Evolutionary conservation across 352 stramenopile genomes (phyloP).

Genomic region (Pythium monospermum): DNA sequence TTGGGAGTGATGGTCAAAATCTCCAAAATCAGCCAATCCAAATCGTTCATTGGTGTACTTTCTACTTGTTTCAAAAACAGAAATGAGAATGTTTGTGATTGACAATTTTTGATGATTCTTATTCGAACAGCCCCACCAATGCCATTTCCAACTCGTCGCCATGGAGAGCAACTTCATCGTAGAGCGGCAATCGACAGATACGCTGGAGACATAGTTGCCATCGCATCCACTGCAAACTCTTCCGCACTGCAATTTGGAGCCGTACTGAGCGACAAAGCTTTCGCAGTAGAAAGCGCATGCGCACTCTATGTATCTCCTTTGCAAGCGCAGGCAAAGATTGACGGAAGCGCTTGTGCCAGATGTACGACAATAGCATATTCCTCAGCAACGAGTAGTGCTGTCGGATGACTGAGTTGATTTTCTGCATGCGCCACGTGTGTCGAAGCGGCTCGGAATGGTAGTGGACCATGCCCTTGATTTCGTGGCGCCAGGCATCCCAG

Average conservation of each 20-base stretch:
- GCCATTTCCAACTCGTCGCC: background rate
- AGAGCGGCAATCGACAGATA: background rate
- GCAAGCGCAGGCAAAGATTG: background rate
- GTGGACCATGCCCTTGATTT: background rate
- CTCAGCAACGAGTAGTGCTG: background rate
- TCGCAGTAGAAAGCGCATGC: background rate
- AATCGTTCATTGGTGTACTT: background rate
- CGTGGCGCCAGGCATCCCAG: conserved; percentile 14
- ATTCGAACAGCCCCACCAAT: too few species aligned
- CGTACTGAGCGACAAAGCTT: background rate
- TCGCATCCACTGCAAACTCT: background rate
- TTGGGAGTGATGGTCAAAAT: background rate
- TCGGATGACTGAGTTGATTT: background rate
- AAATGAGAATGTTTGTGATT: too few species aligned
- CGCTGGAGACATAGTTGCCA: background rate
- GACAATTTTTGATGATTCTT: too few species aligned
- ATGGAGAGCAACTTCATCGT: background rate
- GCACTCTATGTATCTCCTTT: background rate
- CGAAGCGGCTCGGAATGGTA: background rate
- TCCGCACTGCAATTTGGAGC: background rate
- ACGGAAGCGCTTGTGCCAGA: conserved; percentile 8
- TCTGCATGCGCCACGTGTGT: background rate
- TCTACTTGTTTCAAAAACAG: background rate
- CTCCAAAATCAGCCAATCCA: background rate
- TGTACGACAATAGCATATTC: background rate